Evolutionary conservation across 2,329 filamentous ascomycete species (phyloP), one percentile per base, ranked within the genome.

Genomic region (Epichloe sylvatica): DNA sequence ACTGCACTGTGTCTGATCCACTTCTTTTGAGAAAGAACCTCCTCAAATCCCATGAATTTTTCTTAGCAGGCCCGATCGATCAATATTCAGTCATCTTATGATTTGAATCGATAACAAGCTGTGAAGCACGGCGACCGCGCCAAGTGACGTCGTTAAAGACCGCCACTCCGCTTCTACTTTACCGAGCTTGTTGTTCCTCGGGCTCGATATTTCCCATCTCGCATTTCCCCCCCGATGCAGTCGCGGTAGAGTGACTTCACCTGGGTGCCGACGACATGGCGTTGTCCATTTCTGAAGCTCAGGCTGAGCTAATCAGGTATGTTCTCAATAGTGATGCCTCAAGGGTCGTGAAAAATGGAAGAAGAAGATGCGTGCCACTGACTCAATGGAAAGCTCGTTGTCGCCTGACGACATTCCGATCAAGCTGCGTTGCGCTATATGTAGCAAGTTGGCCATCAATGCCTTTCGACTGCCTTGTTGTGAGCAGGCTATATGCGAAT

Each of bases 381-480:
- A 62, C 45, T 38, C 2, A 3, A 39, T n/a, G 25, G 8, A 19
- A 19, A 94, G 88, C 65, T 83, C 85, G 46, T 75, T 95, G 52
- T 72, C 80, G 19, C 79, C 84, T 56, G 86, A 91, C 59, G 87
- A 92, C 54, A 89, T 96, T 51, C 92, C 92, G n/a, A 88, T 90
- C 61, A 96, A 95, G 74, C 77, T 98, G 55, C 85, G 90, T 68
- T 98, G 92, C 73, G 88, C 88, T 47, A 86, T 88, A 58, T 98
- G 92, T 70, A 92, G 85, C 70, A 89, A 86, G 66, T 75, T 97
- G 51, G 90, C 89, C 33, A 73, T 94, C 55, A 94, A 96, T 64
- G 87, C 91, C 8, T 94, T 88, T 65, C 86, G 90, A 55, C 74
- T 96, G 30, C 87, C 90, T 1, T 98, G 92, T 69, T 98, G 92